Evolutionary conservation across 768 basidiomycete species (phyloP), one percentile per base, ranked within the genome.

Genomic region (Collybia mongolica): DNA sequence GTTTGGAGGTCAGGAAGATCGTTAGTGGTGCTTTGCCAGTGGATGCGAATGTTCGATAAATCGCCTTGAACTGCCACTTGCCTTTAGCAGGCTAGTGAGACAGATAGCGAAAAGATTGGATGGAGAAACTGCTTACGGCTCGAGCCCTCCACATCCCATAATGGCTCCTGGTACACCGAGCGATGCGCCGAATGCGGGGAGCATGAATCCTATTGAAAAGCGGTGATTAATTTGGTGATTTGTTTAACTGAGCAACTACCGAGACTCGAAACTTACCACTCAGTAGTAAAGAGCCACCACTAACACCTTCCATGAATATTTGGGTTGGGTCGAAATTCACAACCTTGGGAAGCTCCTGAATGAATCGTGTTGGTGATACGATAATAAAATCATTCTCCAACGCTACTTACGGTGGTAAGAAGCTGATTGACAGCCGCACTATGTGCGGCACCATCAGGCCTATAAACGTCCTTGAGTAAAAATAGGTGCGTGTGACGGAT

Each of bases 401-500:
- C 22, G 39, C 14, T 38, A 32, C 54, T 26, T 40, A 57, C 58
- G 11, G 44, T 64, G n/a, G 58, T 61, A 37, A 63, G 43, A 35
- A 62, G 56, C 32, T 61, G 50, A 47, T 65, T 65, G 35, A 65
- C 63, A 2, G 63, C 63, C 26, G 61, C 61, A 38, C 64, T 65
- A 22, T 63, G 64, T 2, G 62, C 62, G 14, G 53, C 39, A 28
- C 64, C 64, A 41, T 65, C 62, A 6, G 63, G 63, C 18, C 63
- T 64, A 23, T 42, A 39, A 32, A 36, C 2, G 15, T 18, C 19
- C 3, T 8, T 39, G 12, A 9, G 15, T 22, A 23, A n/a, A 28
- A 9, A 46, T 14, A 17, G 32, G 44, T 11, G 23, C 11, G 6
- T 1, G 9, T 29, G 12, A 3, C 3, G 29, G 26, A 43, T 26